Evolutionary conservation across 164 flowering plant genomes (phyloP), one percentile per base, ranked within the genome.

Genomic region (Magnolia officinalis): DNA sequence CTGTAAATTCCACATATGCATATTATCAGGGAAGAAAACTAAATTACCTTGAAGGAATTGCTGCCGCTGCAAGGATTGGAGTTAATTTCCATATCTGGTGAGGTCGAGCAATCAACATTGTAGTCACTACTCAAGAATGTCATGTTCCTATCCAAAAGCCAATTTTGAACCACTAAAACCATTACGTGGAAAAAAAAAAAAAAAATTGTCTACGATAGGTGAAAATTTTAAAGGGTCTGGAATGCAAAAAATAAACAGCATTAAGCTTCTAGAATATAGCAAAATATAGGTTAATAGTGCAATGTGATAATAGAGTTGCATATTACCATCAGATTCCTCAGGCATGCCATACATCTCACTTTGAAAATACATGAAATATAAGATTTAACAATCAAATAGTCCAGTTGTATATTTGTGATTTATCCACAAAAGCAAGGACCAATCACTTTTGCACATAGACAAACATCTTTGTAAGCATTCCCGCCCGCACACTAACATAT

Each of bases 41-140:
- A 74, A 49, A 50, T 37, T 88, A 92, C 97, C 94, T 78, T 69
- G 83, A 81, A 74, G 92, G 95, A 79, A 92, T 81, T 74, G 90
- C 88, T 76, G 81, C 81, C 64, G 95, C 92, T 61, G 80, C 80
- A 75, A 92, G 90, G 73, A 82, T 82, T 21, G 95, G 91, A 8
- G 89, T 76, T 19, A 89, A 63, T 71, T 85, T 85, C 93, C 92
- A 90, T 71, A 92, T 70, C 4, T 8, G 80, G 80, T 83, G 83
- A 80, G 72, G 73, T 75, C 82, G 85, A 80, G 77, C 61, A 19
- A 73, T 70, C 71, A 91, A 45, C 31, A 85, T 71, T 67, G 29
- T 78, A 8, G 76, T 80, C 71, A 89, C 74, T 86, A 82, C 72
- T 83, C 86, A 49, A 89, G 76, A 84, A 89, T 84, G 73, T 63